Base-by-base conservation (phyloP, 306 rosid genomes). In the Fragaria iinumae region DNA sequence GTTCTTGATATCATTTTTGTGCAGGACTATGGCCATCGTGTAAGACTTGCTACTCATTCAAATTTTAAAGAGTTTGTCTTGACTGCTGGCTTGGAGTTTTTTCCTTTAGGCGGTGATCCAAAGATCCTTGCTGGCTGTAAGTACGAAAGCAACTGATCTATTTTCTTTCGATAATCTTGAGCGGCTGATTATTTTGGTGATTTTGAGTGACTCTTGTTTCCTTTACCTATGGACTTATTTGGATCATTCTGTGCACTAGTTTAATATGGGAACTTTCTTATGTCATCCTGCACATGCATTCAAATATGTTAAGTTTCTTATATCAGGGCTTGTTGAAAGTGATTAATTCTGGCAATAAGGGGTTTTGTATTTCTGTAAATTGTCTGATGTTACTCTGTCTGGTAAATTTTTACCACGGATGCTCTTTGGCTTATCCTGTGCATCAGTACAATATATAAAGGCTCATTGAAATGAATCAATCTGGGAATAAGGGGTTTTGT, bases 11-110 rank as follows among this genome's bases (percentile, higher is more conserved):
- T 56, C 34, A 27, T 79, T 18, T 60, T 53, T 34, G 67, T 87
- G 98, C 97, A 93, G 99, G 99, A 91, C 76, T 93, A 89, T 85
- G 99, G 99, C 23, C 99, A 96, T 84, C 99, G 99, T 59, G 97
- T 93, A 78, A 89, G 99, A 84, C 87, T 96, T 74, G 99, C 99
- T 47, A 91, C 97, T 76, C 99, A 96, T 87, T 91, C 98, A 79
- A 96, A 96, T 87, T 96, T 96, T 72, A 96, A 96, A 86, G 99
- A 96, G 82, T 96, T 96, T 91, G 99, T 96, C 76, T 83, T 93
- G 91, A 93, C 99, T 68, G 90, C 99, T 81, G 99, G 99, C 55
- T 83, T 96, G 97, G 99, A 96, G 86, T 96, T 96, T 85, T 93
- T 86, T 81, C 96, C 98, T 39, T 81, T 93, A 77, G 99, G 98